Conservation (phyloP, 116 monocot genomes). For the Papilionanthe hybrid region DNA sequence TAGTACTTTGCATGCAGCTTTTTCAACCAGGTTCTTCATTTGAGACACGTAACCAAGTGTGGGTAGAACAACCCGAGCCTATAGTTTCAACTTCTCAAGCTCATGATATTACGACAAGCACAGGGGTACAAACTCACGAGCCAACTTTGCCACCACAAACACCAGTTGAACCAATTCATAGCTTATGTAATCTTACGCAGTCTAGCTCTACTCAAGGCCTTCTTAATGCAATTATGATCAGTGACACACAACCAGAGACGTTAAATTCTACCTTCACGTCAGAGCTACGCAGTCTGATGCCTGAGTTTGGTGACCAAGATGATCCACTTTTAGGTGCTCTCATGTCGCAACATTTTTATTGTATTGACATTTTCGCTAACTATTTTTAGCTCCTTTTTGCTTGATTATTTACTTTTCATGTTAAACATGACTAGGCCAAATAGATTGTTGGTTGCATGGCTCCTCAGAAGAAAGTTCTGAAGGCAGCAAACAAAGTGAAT, state of each 20-base stretch:
- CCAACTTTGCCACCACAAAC: constrained; percentile 3
- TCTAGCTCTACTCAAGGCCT: constrained; percentile 13
- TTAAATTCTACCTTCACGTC: background rate
- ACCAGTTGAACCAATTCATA: constrained; percentile 18
- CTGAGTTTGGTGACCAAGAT: background rate
- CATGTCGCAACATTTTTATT: background rate
- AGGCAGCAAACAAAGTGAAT: background rate
- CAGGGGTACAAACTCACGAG: constrained; percentile 15
- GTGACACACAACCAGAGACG: constrained; percentile 7
- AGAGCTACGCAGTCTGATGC: too few relatives aligned
- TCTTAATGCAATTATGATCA: background rate
- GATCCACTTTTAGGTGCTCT: background rate
- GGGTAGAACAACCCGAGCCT: constrained; percentile 21
- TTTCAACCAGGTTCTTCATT: constrained; percentile 42
- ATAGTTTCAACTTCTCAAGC: constrained; percentile 18
- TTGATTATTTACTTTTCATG: background rate
- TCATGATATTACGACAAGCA: constrained; percentile 11
- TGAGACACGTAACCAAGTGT: constrained; percentile 33
- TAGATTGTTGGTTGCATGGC: background rate
- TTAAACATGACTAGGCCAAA: background rate
- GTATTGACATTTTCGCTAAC: background rate
- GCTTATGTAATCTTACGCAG: constrained; percentile 4
- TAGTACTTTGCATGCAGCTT: constrained; percentile 33
- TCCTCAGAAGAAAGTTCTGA: background rate
- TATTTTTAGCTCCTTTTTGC: background rate